phyloP scores from a whole-genome alignment of 768 basidiomycete species.

The Calocybe indica region DNA sequence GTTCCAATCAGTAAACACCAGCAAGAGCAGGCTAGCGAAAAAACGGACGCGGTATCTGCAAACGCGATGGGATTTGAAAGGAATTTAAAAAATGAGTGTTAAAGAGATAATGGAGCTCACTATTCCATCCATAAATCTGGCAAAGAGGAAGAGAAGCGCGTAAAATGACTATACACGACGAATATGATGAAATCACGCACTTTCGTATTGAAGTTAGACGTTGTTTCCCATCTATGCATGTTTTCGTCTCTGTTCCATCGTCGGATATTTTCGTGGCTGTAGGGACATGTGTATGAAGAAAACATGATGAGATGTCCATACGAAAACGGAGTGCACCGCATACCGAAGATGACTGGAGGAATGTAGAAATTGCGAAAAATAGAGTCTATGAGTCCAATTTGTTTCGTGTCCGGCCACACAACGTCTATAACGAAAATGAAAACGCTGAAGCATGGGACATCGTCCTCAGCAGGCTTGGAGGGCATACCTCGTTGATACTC shows the following conservation, averaged over 20 bases:
- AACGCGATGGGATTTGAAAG: not conserved
- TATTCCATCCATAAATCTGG: conserved; percentile 2
- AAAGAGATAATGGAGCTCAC: not conserved
- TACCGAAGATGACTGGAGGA: conserved; percentile 68
- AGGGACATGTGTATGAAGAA: conserved; percentile 1
- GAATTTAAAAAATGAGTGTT: conserved; percentile 1
- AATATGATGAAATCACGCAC: conserved; percentile 27
- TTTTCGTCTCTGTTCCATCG: conserved; percentile 61
- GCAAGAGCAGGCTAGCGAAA: conserved; percentile 15
- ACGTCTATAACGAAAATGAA: conserved; percentile 38
- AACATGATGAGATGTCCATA: not conserved
- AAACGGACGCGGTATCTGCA: conserved; percentile 5
- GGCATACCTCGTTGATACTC: conserved; percentile 62
- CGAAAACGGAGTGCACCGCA: conserved; percentile 7
- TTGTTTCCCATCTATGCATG: conserved; percentile 56
- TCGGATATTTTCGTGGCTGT: conserved; percentile 44
- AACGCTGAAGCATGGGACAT: conserved; percentile 19
- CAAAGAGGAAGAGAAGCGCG: not conserved
- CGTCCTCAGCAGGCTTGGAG: too few relatives aligned
- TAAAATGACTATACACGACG: not conserved
- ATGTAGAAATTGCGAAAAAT: conserved; percentile 75
- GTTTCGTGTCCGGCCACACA: conserved; percentile 76
- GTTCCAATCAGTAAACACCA: too few relatives aligned
- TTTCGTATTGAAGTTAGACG: conserved; percentile 53
- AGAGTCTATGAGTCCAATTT: conserved; percentile 71